Evolutionary conservation across 805 yeast species (phyloP).

Genomic region (Ogataea siamensis): DNA sequence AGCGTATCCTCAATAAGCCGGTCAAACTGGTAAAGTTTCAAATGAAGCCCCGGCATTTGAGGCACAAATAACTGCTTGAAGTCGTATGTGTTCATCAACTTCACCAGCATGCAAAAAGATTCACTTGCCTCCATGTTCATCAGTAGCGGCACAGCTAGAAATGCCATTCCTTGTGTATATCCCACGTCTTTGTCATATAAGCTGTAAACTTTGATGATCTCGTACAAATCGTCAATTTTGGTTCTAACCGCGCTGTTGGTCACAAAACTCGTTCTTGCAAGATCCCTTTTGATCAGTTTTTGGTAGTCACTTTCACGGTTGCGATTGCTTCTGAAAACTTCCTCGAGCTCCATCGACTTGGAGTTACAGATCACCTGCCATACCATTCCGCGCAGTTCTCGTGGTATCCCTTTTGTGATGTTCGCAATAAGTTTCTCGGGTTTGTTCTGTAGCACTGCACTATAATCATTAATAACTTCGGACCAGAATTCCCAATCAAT

Average conservation of each 20-base stretch:
- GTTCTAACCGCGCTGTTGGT: conserved; percentile 52
- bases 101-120: conserved; percentile 76
- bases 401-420: conserved; percentile 77
- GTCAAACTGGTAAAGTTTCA: conserved; percentile 86
- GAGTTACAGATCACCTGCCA: conserved; percentile 90
- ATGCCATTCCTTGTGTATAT: conserved; percentile 98
- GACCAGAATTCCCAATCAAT: conserved; percentile 91
- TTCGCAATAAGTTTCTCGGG: conserved; percentile 59
- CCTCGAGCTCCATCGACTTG: conserved; percentile 62
- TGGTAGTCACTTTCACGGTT: conserved; percentile 61
- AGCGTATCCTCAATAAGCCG: conserved; percentile 73
- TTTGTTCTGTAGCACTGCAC: conserved; percentile 58
- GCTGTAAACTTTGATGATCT: conserved; percentile 80
- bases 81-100: conserved; percentile 82
- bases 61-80: conserved; percentile 76
- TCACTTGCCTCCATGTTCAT: conserved; percentile 81
- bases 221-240: conserved; percentile 62
- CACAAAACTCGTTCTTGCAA: conserved; percentile 81
- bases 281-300: conserved; percentile 74
- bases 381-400: conserved; percentile 79
- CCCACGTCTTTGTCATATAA: conserved; percentile 91
- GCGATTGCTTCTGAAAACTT: conserved; percentile 49
- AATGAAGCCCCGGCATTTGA: conserved; percentile 91
- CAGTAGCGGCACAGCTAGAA: conserved; percentile 79
- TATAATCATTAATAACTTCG: conserved; percentile 71